phyloP scores from a whole-genome alignment of 2,329 filamentous ascomycete genomes.

The Fusarium secorum region DNA sequence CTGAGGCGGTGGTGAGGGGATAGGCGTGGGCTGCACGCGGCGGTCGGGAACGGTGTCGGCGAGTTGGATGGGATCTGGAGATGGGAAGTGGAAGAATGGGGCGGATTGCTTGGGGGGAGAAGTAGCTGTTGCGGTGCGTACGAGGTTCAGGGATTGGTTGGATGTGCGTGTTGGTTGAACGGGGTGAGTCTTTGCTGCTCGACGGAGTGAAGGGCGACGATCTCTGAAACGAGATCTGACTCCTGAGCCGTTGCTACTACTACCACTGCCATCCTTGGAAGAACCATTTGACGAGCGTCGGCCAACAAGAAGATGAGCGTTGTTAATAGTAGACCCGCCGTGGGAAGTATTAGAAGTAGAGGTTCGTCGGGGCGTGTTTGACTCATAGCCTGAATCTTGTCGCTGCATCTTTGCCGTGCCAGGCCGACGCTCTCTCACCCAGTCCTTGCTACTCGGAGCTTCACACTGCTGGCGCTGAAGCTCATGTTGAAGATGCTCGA shows the following conservation, averaged over 20 bases:
- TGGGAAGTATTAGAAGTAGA: constrained; percentile 50
- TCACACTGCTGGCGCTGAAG: constrained; percentile 35
- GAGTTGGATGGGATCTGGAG: constrained; percentile 51
- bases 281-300: constrained; percentile 49
- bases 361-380: constrained; percentile 51
- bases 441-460: constrained; percentile 9
- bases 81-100: constrained; percentile 60
- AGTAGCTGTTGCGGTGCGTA: constrained; percentile 45
- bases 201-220: constrained; percentile 55
- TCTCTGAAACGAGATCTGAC: constrained; percentile 46
- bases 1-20: constrained; percentile 59
- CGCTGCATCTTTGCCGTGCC: constrained; percentile 55
- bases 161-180: constrained; percentile 36
- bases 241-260: constrained; percentile 21
- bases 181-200: constrained; percentile 50
- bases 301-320: constrained; percentile 41
- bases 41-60: constrained; percentile 31
- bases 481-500: constrained; percentile 35
- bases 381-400: constrained; percentile 68
- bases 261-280: constrained; percentile 22
- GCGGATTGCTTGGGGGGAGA: constrained; percentile 33
- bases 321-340: constrained; percentile 1
- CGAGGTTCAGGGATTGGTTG: constrained; percentile 48
- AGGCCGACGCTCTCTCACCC: constrained; percentile 43
- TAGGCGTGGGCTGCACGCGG: constrained; percentile 29